Percentiles rank a stretch among this genome's conserved stretches.
These are phyloP conservation scores for Candida sp. DNA, from an alignment of 1,139 yeast species.

Conservation along the genomic window DNA sequence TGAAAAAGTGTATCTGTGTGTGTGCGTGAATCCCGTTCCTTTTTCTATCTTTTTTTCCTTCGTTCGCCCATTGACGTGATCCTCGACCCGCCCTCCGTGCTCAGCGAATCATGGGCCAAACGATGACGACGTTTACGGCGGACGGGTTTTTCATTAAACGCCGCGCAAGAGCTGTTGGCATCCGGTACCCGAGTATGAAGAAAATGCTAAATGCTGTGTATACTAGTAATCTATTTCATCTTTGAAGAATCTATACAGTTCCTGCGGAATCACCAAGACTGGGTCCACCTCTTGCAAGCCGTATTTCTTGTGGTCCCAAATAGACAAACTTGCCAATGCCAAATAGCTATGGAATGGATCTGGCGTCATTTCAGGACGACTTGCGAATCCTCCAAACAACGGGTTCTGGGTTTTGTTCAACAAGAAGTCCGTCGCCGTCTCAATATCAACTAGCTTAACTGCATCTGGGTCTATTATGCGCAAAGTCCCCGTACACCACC, in stretches of 20 bases:
- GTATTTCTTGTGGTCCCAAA: conserved; percentile 33
- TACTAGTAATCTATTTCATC: conserved; percentile 4
- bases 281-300: conserved; percentile 27
- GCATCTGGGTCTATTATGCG: conserved; percentile 33
- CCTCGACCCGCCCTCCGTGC: no score
- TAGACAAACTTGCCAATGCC: conserved; percentile 60
- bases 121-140: no score
- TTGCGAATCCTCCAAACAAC: conserved; percentile 84
- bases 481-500: conserved; percentile 82
- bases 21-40: no score
- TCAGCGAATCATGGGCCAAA: no score
- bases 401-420: conserved; percentile 63
- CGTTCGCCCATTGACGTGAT: no score
- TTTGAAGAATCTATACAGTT: conserved; percentile 13
- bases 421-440: conserved; percentile 49
- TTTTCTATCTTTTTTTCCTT: no score
- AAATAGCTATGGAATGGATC: conserved; percentile 73
- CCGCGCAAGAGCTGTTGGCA: no score
- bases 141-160: no score
- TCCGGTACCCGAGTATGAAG: neutral
- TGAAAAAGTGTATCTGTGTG: no score
- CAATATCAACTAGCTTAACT: conserved; percentile 37
- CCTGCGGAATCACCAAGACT: conserved; percentile 27
- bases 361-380: conserved; percentile 62
- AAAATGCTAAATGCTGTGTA: neutral